Percentiles rank a stretch among this genome's conserved stretches.
These are phyloP conservation scores for Oldenlandia corymbosa DNA, from an alignment of 257 asterid species.

Conservation along the genomic window DNA sequence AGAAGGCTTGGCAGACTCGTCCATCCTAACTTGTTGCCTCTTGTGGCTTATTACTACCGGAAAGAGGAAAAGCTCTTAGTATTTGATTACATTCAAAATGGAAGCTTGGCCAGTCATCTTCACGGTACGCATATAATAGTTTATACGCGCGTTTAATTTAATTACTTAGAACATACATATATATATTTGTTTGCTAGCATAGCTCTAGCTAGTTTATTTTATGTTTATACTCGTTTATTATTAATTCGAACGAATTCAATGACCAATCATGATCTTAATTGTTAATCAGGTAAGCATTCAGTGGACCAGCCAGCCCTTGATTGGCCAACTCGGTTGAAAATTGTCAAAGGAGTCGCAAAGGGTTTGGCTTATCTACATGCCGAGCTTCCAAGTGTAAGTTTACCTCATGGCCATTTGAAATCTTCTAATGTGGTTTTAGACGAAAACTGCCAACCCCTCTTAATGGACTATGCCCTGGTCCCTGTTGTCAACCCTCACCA, in stretches of 20 bases:
- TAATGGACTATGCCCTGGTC: constrained; percentile 75
- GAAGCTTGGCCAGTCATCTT: constrained; percentile 72
- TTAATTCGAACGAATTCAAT: too few relatives aligned
- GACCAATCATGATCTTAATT: too few relatives aligned
- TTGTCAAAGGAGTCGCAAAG: constrained; percentile 74
- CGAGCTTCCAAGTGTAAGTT: constrained; percentile 56
- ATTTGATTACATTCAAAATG: constrained; percentile 48
- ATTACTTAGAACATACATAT: too few relatives aligned
- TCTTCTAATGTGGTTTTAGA: constrained; percentile 75
- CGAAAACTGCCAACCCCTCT: constrained; percentile 42
- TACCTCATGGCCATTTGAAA: constrained; percentile 78
- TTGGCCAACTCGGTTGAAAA: constrained; percentile 64
- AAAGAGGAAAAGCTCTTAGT: constrained; percentile 84
- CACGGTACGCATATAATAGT: too few relatives aligned
- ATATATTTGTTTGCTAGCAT: too few relatives aligned
- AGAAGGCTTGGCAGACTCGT: constrained; percentile 62
- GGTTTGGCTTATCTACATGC: constrained; percentile 58
- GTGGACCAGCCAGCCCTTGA: constrained; percentile 37
- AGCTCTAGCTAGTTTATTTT: too few relatives aligned
- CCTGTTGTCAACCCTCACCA: constrained; percentile 70
- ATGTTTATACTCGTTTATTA: too few relatives aligned
- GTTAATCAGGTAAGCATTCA: constrained; percentile 65
- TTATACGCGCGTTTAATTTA: too few relatives aligned
- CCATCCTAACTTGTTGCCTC: constrained; percentile 64
- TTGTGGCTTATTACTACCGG: constrained; percentile 81